These are phyloP conservation scores for Fraxinus angustifolia DNA, from an alignment of 305 asterid genomes.

Conservation along the genomic window DNA sequence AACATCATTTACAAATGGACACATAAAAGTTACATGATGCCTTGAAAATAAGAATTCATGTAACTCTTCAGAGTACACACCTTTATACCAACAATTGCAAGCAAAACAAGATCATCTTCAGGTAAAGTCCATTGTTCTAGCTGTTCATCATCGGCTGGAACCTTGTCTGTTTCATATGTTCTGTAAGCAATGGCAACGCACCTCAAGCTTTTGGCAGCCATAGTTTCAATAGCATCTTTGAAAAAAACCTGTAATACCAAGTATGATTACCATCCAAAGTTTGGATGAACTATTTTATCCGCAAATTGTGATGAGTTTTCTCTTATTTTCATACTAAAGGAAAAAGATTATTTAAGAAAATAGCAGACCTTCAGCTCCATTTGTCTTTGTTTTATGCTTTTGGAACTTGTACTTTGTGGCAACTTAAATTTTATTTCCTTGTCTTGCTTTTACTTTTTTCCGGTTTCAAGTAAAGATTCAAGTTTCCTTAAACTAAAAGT, in stretches of 20 bases:
- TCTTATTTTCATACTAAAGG: constrained; percentile 13
- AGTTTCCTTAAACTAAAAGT: constrained; percentile 13
- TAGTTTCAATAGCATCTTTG: constrained; percentile 61
- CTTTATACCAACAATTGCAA: constrained; percentile 92
- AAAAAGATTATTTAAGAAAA: constrained; percentile 3
- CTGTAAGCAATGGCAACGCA: constrained; percentile 90
- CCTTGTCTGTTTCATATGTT: constrained; percentile 47
- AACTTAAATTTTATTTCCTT: constrained; percentile 1
- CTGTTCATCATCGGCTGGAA: constrained; percentile 73
- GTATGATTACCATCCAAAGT: constrained; percentile 7
- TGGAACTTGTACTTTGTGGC: constrained; percentile 1
- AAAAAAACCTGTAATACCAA: constrained; percentile 55
- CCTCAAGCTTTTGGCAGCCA: constrained; percentile 92
- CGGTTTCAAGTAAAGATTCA: constrained; percentile 8
- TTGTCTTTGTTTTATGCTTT: constrained; percentile 1
- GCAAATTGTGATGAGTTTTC: neutral
- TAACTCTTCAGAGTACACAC: constrained; percentile 30
- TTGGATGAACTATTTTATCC: neutral
- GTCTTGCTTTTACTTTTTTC: constrained; percentile 1
- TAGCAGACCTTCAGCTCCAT: constrained; percentile 9
- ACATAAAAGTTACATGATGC: neutral
- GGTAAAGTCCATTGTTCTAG: constrained; percentile 73
- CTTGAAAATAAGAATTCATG: constrained; percentile 11
- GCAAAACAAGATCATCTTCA: constrained; percentile 69
- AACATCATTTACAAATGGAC: neutral